Conservation (phyloP, 352 stramenopile genomes). For the Globisporangium viniferum region DNA sequence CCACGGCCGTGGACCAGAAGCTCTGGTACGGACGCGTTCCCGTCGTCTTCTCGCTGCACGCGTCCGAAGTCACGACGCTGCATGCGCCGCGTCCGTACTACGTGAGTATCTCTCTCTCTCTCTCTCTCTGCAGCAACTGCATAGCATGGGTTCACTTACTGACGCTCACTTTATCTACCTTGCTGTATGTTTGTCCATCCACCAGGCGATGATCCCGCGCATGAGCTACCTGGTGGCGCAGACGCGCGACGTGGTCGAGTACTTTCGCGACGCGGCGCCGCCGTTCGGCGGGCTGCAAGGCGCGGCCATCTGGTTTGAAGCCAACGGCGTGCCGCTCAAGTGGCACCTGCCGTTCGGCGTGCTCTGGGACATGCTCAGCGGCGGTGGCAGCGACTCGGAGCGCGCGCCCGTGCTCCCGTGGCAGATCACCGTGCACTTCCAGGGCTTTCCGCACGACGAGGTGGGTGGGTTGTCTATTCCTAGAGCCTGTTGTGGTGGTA, state of each 20-base stretch:
- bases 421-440: slow-evolving; percentile 76
- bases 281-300: slow-evolving; percentile 52
- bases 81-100: slow-evolving; percentile 79
- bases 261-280: slow-evolving; percentile 72
- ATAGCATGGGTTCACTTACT: neutral
- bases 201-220: slow-evolving; percentile 74
- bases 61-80: slow-evolving; percentile 77
- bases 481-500: no score
- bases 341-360: slow-evolving; percentile 80
- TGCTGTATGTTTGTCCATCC: slow-evolving; percentile 2
- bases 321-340: slow-evolving; percentile 52
- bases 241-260: slow-evolving; percentile 70
- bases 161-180: neutral
- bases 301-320: slow-evolving; percentile 71
- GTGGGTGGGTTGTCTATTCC: slow-evolving; percentile 14
- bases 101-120: slow-evolving; percentile 28
- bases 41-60: slow-evolving; percentile 69
- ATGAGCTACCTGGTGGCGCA: slow-evolving; percentile 78
- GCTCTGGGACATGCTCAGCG: slow-evolving; percentile 51
- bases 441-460: slow-evolving; percentile 56
- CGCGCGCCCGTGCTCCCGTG: slow-evolving; percentile 41
- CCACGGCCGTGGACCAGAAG: slow-evolving; percentile 17
- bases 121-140: no score
- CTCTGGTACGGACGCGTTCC: slow-evolving; percentile 70
- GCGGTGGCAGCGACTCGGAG: slow-evolving; percentile 1